These are phyloP conservation scores for Cyberlindnera petersonii DNA, from an alignment of 805 yeast genomes.

Conservation along the genomic window DNA sequence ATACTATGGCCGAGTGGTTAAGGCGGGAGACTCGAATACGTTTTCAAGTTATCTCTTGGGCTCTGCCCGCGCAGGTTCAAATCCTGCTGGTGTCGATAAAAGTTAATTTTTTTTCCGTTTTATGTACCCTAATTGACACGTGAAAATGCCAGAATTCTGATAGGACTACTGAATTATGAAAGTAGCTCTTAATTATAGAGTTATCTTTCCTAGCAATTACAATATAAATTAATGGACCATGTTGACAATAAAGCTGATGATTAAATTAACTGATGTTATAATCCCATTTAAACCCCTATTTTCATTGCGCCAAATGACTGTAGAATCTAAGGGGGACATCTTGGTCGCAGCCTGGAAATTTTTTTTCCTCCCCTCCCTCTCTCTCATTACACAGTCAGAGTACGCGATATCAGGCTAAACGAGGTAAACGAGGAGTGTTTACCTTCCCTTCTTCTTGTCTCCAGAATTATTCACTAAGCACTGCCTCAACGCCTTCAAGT, in stretches of 20 bases:
- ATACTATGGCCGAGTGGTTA: slow-evolving; percentile 47
- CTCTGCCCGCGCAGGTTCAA: slow-evolving; percentile 48
- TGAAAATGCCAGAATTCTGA: too few species aligned
- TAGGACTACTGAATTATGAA: too few species aligned
- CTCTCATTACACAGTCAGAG: too few species aligned
- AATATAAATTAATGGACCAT: not conserved
- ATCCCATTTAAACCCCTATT: too few species aligned
- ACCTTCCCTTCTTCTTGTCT: slow-evolving; percentile 2
- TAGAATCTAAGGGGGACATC: too few species aligned
- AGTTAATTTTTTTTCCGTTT: slow-evolving; percentile 22
- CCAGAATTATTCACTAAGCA: slow-evolving; percentile 1
- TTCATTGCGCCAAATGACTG: too few species aligned
- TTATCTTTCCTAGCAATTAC: not conserved
- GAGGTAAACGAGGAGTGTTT: slow-evolving; percentile 15
- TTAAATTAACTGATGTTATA: too few species aligned
- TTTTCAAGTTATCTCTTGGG: slow-evolving; percentile 37
- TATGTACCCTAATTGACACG: slow-evolving; percentile 6
- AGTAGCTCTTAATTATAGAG: slow-evolving; percentile 7
- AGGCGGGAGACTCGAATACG: slow-evolving; percentile 45
- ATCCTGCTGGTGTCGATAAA: slow-evolving; percentile 44
- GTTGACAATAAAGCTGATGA: not conserved
- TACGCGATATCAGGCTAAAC: too few species aligned
- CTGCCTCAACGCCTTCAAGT: slow-evolving; percentile 13
- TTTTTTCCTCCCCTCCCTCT: too few species aligned
- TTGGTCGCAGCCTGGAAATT: too few species aligned